Base-by-base conservation (phyloP, 169 alveolate species). In the Plasmodium gaboni region DNA sequence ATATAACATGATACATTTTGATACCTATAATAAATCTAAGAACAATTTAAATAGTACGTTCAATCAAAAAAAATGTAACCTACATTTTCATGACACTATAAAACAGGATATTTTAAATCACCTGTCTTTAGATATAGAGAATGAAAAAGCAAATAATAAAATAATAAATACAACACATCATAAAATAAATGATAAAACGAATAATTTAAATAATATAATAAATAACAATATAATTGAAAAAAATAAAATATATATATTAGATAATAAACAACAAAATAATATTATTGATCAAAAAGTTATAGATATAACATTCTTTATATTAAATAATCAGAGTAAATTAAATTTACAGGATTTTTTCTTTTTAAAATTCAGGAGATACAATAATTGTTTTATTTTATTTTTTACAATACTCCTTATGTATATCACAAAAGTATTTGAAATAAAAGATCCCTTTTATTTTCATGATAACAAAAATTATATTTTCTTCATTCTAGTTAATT, bases 361-460 rank as follows among this genome's bases (percentile, higher is more conserved):
- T 67, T 67, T 78, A 46, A 78, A 78, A 78, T 24, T 78, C 50
- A 78, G 89, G 63, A 28, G 19, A 78, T 78, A 78, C 48, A 22
- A 24, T 42, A 78, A 78, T 57, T 28, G 26, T 38, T 63, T 65
- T 24, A 50, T 78, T 26, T 50, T 78, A 51, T 50, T 65, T 68
- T 64, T 64, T 44, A 50, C 69, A 15, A 46, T 48, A 26, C 53
- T 65, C 13, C 59, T 78, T 32, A 64, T 78, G 15, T 69, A 78
- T 59, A 65, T 13, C 26, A 78, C 70, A 68, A 24, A 24, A 44
- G 2, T 64, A 64, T 57, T 63, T 10, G 70, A 78, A 78, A 78
- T 46, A 38, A 67, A 67, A 65, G 78, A 78, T 67, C 89, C 78
- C 15, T 78, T 64, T 55, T 44, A 78, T 65, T 78, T 65, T 38